Evolutionary conservation across 179 eudicot genomes (phyloP).

Genomic region (Patellifolia procumbens): DNA sequence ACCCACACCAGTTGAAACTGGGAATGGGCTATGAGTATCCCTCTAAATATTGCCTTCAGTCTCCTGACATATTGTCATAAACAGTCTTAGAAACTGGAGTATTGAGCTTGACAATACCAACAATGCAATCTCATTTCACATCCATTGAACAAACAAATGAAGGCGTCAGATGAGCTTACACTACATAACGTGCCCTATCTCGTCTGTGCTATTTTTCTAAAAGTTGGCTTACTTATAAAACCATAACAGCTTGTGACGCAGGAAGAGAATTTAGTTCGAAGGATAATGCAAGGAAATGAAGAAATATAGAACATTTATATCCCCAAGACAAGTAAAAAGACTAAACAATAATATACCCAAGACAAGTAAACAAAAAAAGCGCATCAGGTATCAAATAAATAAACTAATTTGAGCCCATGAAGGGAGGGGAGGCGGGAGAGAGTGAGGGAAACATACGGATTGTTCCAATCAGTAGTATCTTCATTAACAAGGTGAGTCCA

Average conservation of each 20-base stretch:
- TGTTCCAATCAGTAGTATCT: constrained; percentile 97
- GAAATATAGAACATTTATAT: neutral
- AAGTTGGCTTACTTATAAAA: too few species aligned
- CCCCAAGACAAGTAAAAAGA: neutral
- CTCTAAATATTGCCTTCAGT: neutral
- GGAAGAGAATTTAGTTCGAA: neutral
- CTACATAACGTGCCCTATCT: neutral
- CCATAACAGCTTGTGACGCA: too few species aligned
- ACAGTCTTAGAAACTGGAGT: neutral
- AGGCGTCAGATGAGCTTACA: neutral
- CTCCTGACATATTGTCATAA: neutral
- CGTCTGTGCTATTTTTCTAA: too few species aligned
- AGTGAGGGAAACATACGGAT: constrained; percentile 62
- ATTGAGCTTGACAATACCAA: neutral
- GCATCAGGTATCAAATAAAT: neutral
- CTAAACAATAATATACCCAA: neutral
- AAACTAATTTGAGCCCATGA: neutral
- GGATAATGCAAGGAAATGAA: too few species aligned
- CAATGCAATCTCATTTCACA: neutral
- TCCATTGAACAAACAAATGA: neutral
- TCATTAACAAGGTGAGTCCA: constrained; percentile 98
- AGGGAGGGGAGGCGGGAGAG: neutral
- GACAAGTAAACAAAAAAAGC: neutral
- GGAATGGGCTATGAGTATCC: neutral
- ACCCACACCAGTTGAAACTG: neutral